Evolutionary conservation across 1,139 yeast species (phyloP), one percentile per base, ranked within the genome.

Genomic region (Scheffersomyces titani): DNA sequence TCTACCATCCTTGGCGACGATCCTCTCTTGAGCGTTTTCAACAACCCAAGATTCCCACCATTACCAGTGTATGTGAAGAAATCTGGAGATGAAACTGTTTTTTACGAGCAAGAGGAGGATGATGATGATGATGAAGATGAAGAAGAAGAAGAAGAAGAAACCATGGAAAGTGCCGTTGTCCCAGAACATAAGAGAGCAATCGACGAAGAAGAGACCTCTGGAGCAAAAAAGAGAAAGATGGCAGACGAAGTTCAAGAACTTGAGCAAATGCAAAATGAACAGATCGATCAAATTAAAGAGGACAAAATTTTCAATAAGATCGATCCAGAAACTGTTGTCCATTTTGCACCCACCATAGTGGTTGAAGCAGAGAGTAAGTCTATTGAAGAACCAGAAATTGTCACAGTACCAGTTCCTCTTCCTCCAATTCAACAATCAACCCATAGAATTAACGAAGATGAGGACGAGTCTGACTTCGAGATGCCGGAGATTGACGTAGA

Each of bases 11-110:
- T 90, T 61, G 77, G 76, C 3, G 65, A 72, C 22, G 80, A 80
- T 60, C 72, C 71, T 2, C 62, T 82, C 20, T 61, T 81, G 50
- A 85, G 87, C 66, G 80, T 86, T 3, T 77, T 91, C 64, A 81
- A 85, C 59, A 90, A 90, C 64, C 97, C 97, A 47, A 78, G 96
- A 62, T 84, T 92, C 63, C 97, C 97, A 2, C 83, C 91, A 48
- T 72, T 82, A 55, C 80, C 85, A 4, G 65, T 71, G 46, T 73
- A 77, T 54, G 70, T 75, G 52, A 73, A 68, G 44, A 70, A 65
- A 54, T 50, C 46, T 13, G 56, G 53, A 36, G 60, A 55, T 4
- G 57, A 59, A 5, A 55, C 58, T 9, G 52, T 53, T 1, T 61
- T 57, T 3, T 70, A 64, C 30, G 69, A 63, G 2, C 68, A 63